Evolutionary conservation across 2,329 filamentous ascomycete genomes (phyloP).

Genomic region (Xylariaceae sp.): DNA sequence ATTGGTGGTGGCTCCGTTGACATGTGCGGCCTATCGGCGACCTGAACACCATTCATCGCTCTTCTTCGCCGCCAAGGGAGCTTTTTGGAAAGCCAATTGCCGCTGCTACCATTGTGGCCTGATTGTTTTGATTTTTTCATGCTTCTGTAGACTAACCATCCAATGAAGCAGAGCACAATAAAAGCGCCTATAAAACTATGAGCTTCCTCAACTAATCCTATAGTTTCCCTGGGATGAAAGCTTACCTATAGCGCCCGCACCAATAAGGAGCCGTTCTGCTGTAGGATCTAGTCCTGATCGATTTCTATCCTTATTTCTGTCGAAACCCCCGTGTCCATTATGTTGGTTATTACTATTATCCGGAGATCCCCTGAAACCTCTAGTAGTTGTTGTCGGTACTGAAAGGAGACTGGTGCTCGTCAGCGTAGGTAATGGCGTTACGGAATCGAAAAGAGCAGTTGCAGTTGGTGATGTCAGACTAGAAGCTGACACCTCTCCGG

Average conservation of each 20-base stretch:
- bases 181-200: constrained; percentile 46
- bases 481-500: too few relatives aligned
- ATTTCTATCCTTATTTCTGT: too few relatives aligned
- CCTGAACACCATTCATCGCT: constrained; percentile 20
- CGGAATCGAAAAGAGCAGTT: too few relatives aligned
- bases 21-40: constrained; percentile 22
- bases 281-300: constrained; percentile 35
- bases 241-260: constrained; percentile 44
- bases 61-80: constrained; percentile 30
- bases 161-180: constrained; percentile 51
- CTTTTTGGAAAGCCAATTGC: constrained; percentile 26
- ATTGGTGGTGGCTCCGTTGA: constrained; percentile 35
- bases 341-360: too few relatives aligned
- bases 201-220: constrained; percentile 3
- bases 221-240: not conserved
- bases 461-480: too few relatives aligned
- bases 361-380: too few relatives aligned
- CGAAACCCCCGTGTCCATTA: too few relatives aligned
- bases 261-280: constrained; percentile 43
- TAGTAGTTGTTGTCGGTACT: too few relatives aligned
- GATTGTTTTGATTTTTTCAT: constrained; percentile 40
- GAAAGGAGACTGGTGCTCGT: too few relatives aligned
- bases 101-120: constrained; percentile 28
- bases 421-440: too few relatives aligned
- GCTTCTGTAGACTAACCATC: constrained; percentile 52